These are phyloP conservation scores for Penicillium subrubescens DNA, from an alignment of 495 filamentous ascomycete species.

Conservation along the genomic window DNA sequence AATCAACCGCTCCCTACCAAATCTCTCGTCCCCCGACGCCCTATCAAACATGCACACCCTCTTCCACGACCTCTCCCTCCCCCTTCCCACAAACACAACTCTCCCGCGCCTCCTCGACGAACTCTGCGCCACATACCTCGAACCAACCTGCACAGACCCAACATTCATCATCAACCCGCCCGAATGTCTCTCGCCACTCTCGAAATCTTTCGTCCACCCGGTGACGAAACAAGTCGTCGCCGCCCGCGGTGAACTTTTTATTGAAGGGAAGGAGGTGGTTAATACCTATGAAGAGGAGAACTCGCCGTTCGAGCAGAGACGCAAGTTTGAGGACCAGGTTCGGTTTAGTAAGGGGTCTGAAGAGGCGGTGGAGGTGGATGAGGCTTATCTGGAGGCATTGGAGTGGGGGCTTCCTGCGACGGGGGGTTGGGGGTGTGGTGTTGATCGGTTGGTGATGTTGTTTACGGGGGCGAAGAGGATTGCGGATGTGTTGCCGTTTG, in stretches of 20 bases:
- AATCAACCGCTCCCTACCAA: constrained; percentile 66
- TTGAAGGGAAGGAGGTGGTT: constrained; percentile 75
- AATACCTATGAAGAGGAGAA: constrained; percentile 99
- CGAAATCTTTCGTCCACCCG: constrained; percentile 74
- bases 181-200: constrained; percentile 85
- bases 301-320: constrained; percentile 80
- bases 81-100: constrained; percentile 55
- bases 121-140: constrained; percentile 75
- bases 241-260: constrained; percentile 86
- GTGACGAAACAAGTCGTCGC: constrained; percentile 68
- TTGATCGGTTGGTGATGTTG: constrained; percentile 89
- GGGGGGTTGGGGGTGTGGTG: constrained; percentile 92
- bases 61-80: constrained; percentile 56
- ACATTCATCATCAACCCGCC: constrained; percentile 92
- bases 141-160: constrained; percentile 68
- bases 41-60: constrained; percentile 55
- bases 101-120: constrained; percentile 84
- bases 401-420: constrained; percentile 90
- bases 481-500: constrained; percentile 82
- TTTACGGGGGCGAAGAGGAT: constrained; percentile 77
- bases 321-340: constrained; percentile 74
- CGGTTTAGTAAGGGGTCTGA: constrained; percentile 41
- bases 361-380: constrained; percentile 62
- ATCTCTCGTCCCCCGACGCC: constrained; percentile 60
- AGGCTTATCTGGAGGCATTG: constrained; percentile 79